Percentiles rank a stretch among this genome's conserved stretches.
Conservation (phyloP, 176 grass and related monocot species). For the Lolium multiflorum region DNA sequence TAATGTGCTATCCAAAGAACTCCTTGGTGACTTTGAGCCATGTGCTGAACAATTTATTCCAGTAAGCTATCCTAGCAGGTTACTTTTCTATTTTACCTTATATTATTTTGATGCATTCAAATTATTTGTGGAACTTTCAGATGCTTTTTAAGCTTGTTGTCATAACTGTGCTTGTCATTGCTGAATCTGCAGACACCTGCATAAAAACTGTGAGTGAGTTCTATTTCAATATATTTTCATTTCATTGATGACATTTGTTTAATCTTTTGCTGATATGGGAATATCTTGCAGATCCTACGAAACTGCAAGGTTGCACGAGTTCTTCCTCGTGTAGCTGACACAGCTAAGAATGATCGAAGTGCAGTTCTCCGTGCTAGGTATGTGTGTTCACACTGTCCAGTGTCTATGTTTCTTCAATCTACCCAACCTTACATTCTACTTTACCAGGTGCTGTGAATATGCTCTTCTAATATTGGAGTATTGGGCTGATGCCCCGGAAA, state of each 20-base stretch:
- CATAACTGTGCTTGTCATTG: slow-evolving; percentile 96
- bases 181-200: slow-evolving; percentile 93
- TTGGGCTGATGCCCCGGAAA: slow-evolving; percentile 98
- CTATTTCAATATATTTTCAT: slow-evolving; percentile 26
- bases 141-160: slow-evolving; percentile 99
- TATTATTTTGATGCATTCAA: slow-evolving; percentile 35
- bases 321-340: slow-evolving; percentile 78
- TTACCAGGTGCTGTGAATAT: slow-evolving; percentile 90
- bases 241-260: slow-evolving; percentile 36
- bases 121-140: slow-evolving; percentile 50
- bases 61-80: slow-evolving; percentile 51
- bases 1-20: slow-evolving; percentile 95
- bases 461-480: slow-evolving; percentile 88
- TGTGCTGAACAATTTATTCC: slow-evolving; percentile 86
- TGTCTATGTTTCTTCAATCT: slow-evolving; percentile 28
- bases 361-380: slow-evolving; percentile 88
- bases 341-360: slow-evolving; percentile 81
- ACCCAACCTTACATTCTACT: slow-evolving; percentile 37
- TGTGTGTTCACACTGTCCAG: slow-evolving; percentile 22
- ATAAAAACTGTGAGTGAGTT: slow-evolving; percentile 90
- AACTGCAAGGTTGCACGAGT: slow-evolving; percentile 84
- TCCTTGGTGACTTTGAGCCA: slow-evolving; percentile 90
- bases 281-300: slow-evolving; percentile 67
- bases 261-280: slow-evolving; percentile 35
- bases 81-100: slow-evolving; percentile 8